These are phyloP conservation scores for Pichia sp. DNA, from an alignment of 1,139 yeast species.

Conservation along the genomic window DNA sequence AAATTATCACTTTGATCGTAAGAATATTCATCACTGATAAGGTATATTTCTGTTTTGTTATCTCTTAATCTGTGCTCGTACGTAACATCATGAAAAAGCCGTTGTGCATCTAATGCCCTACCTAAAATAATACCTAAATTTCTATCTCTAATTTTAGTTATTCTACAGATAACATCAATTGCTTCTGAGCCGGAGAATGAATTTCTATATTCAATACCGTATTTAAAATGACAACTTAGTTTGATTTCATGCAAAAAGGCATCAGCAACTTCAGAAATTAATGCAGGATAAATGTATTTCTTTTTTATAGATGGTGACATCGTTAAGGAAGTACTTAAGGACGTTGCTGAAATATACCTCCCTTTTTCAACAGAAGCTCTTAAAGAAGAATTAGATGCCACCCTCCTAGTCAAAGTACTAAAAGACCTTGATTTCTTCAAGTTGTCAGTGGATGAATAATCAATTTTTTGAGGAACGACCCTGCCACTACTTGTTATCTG, in stretches of 20 bases:
- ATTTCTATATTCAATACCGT: slow-evolving; percentile 91
- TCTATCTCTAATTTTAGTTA: slow-evolving; percentile 85
- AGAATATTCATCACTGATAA: slow-evolving; percentile 54
- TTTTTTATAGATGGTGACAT: slow-evolving; percentile 36
- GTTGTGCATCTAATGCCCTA: slow-evolving; percentile 90
- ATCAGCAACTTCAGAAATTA: slow-evolving; percentile 78
- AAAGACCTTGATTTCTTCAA: slow-evolving; percentile 29
- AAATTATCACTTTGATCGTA: slow-evolving; percentile 18
- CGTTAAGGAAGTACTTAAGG: slow-evolving; percentile 34
- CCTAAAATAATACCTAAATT: slow-evolving; percentile 85
- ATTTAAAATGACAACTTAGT: slow-evolving; percentile 76
- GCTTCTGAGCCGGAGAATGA: slow-evolving; percentile 95
- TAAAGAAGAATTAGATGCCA: slow-evolving; percentile 25
- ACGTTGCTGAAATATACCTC: slow-evolving; percentile 22
- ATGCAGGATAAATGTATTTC: slow-evolving; percentile 86
- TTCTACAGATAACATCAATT: slow-evolving; percentile 78
- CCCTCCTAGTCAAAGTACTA: slow-evolving; percentile 28
- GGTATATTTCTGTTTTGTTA: slow-evolving; percentile 81
- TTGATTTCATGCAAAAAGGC: slow-evolving; percentile 67
- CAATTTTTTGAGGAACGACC: slow-evolving; percentile 38
- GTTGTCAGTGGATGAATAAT: slow-evolving; percentile 21
- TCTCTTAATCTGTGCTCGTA: slow-evolving; percentile 91
- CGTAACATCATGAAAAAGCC: slow-evolving; percentile 90
- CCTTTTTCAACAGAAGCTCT: slow-evolving; percentile 25
- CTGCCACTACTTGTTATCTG: slow-evolving; percentile 34